Evolutionary conservation across 1,284 basidiomycete genomes (phyloP).

Genomic region (Peniophora sp.): DNA sequence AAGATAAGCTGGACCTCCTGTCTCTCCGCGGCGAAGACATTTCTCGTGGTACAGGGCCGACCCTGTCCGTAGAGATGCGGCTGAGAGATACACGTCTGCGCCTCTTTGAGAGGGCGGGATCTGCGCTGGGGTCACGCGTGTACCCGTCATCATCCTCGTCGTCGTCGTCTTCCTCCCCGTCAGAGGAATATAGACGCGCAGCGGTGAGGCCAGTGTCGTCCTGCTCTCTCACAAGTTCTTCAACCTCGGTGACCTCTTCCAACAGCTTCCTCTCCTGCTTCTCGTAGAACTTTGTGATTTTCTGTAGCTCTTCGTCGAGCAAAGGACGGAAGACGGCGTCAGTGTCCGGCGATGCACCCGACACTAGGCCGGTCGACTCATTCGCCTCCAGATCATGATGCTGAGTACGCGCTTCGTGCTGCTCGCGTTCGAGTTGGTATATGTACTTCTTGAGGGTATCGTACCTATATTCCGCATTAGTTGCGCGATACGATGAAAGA

Average conservation of each 20-base stretch:
- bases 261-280: slow-evolving; percentile 68
- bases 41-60: slow-evolving; percentile 8
- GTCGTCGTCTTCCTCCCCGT: slow-evolving; percentile 55
- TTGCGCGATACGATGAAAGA: neutral
- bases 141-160: slow-evolving; percentile 48
- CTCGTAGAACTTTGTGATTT: slow-evolving; percentile 80
- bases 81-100: slow-evolving; percentile 6
- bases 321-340: slow-evolving; percentile 65
- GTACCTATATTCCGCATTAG: slow-evolving; percentile 41
- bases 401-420: slow-evolving; percentile 33
- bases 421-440: slow-evolving; percentile 75
- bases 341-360: slow-evolving; percentile 25
- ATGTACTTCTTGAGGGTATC: slow-evolving; percentile 83
- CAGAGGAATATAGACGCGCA: slow-evolving; percentile 34
- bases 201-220: slow-evolving; percentile 59
- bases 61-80: neutral
- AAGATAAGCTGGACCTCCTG: slow-evolving; percentile 47
- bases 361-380: slow-evolving; percentile 50
- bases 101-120: slow-evolving; percentile 9
- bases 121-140: slow-evolving; percentile 11
- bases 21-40: slow-evolving; percentile 6
- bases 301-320: slow-evolving; percentile 79
- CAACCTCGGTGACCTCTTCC: slow-evolving; percentile 55
- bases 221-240: slow-evolving; percentile 57
- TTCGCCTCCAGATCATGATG: slow-evolving; percentile 60